Evolutionary conservation across 2,329 filamentous ascomycete species (phyloP).

Genomic region (Nigrospora sphaerica): DNA sequence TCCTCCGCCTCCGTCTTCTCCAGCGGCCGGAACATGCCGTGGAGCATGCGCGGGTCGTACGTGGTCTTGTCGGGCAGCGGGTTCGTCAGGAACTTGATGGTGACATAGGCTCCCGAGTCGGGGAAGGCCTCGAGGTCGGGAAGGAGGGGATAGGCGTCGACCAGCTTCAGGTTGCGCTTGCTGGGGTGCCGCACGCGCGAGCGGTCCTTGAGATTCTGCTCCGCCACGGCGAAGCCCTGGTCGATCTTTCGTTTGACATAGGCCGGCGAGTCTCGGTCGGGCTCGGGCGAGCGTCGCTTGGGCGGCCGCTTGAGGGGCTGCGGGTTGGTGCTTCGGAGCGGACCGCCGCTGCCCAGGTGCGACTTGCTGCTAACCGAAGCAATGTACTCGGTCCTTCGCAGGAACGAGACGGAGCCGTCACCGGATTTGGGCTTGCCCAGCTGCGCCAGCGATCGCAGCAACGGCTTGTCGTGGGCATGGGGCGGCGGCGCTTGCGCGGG

Average conservation of each 20-base stretch:
- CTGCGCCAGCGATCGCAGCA: slow-evolving; percentile 76
- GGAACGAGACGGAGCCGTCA: slow-evolving; percentile 79
- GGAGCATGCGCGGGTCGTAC: slow-evolving; percentile 56
- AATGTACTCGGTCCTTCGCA: slow-evolving; percentile 94
- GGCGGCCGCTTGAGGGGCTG: slow-evolving; percentile 29
- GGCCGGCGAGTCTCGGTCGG: slow-evolving; percentile 54
- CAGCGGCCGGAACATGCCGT: slow-evolving; percentile 54
- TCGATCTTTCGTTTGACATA: slow-evolving; percentile 64
- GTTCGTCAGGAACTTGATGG: slow-evolving; percentile 61
- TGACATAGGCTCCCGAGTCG: slow-evolving; percentile 62
- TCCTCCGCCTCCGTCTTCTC: slow-evolving; percentile 48
- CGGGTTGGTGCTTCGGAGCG: slow-evolving; percentile 43
- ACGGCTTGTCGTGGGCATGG: slow-evolving; percentile 76
- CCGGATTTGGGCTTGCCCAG: slow-evolving; percentile 76
- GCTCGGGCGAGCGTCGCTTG: slow-evolving; percentile 48
- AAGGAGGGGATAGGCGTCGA: slow-evolving; percentile 54
- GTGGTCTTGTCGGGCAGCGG: slow-evolving; percentile 43
- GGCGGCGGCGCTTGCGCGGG: slow-evolving; percentile 62
- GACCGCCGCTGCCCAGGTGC: slow-evolving; percentile 38
- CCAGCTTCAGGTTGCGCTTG: slow-evolving; percentile 50
- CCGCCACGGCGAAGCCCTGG: slow-evolving; percentile 50
- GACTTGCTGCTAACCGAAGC: slow-evolving; percentile 50
- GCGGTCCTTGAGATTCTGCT: slow-evolving; percentile 45
- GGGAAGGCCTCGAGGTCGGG: slow-evolving; percentile 64
- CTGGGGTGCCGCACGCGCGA: slow-evolving; percentile 49